These are phyloP conservation scores for Pyrenopolyporus hunteri DNA, from an alignment of 495 filamentous ascomycete species.

Conservation along the genomic window DNA sequence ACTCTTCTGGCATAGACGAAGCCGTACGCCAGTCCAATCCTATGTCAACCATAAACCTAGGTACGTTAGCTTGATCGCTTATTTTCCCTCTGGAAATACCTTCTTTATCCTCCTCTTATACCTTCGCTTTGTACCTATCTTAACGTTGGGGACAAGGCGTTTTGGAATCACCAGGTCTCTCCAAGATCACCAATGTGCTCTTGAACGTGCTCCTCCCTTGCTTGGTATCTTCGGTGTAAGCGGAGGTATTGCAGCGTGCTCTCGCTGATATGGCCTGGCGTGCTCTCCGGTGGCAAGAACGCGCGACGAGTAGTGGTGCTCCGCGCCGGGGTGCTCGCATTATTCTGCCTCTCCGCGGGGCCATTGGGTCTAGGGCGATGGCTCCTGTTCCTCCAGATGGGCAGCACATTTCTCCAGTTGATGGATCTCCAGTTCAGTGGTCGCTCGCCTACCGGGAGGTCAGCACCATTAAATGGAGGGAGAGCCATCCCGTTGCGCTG, in stretches of 20 bases:
- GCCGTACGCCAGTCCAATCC: too few species aligned
- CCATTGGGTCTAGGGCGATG: background rate
- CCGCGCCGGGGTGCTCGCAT: too few species aligned
- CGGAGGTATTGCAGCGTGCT: too few species aligned
- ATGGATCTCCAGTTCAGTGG: constrained; percentile 3
- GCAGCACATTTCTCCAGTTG: constrained; percentile 24
- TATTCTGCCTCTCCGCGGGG: background rate
- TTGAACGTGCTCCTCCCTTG: background rate
- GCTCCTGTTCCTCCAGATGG: constrained; percentile 23
- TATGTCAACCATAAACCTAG: too few species aligned
- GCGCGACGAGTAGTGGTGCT: too few species aligned
- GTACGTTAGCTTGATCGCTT: too few species aligned
- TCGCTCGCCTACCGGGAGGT: constrained; percentile 6
- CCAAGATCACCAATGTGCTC: background rate
- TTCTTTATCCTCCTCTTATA: too few species aligned
- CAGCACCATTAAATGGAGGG: constrained; percentile 30
- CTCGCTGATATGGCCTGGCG: background rate
- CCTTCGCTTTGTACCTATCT: too few species aligned
- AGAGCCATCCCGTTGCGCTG: constrained; percentile 10
- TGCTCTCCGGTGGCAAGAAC: too few species aligned
- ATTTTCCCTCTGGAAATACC: too few species aligned
- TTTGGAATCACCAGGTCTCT: background rate
- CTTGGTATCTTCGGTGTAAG: background rate
- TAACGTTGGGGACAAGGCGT: too few species aligned
- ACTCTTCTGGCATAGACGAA: too few species aligned